Evolutionary conservation across 2,329 filamentous ascomycete species (phyloP).

Genomic region (Penicillium sp.): DNA sequence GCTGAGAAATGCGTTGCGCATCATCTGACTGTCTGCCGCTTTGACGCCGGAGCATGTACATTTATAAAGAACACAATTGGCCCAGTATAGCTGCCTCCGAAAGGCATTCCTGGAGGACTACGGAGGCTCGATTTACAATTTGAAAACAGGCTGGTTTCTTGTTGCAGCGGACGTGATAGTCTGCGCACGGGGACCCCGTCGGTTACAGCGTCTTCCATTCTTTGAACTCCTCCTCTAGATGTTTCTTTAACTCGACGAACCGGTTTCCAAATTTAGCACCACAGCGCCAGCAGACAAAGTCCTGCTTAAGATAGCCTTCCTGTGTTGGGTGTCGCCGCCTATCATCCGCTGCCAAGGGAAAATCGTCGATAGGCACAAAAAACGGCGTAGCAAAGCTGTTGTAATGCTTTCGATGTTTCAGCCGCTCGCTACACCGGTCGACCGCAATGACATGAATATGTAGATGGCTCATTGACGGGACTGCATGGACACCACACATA

Average conservation of each 20-base stretch:
- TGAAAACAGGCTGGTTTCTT: slow-evolving; percentile 4
- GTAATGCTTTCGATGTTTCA: slow-evolving; percentile 88
- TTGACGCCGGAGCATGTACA: slow-evolving; percentile 26
- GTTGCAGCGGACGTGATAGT: slow-evolving; percentile 4
- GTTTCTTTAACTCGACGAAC: slow-evolving; percentile 75
- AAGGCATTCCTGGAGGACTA: slow-evolving; percentile 12
- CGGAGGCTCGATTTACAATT: slow-evolving; percentile 8
- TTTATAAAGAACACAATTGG: slow-evolving; percentile 17
- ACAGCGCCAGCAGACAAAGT: slow-evolving; percentile 87
- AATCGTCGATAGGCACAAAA: slow-evolving; percentile 77
- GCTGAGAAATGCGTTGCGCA: slow-evolving; percentile 28
- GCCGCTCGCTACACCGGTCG: slow-evolving; percentile 73
- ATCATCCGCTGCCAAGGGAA: slow-evolving; percentile 74
- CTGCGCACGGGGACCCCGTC: slow-evolving; percentile 3
- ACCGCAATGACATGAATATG: slow-evolving; percentile 86
- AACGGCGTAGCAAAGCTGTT: slow-evolving; percentile 89
- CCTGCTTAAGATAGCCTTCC: slow-evolving; percentile 65
- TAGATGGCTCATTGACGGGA: slow-evolving; percentile 89
- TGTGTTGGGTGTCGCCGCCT: slow-evolving; percentile 62
- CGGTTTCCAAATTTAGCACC: slow-evolving; percentile 72
- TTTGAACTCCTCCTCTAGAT: slow-evolving; percentile 76
- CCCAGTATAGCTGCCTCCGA: slow-evolving; percentile 14
- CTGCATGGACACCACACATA: slow-evolving; percentile 79
- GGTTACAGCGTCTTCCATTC: slow-evolving; percentile 71
- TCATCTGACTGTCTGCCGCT: slow-evolving; percentile 12